Base-by-base conservation (phyloP, 768 basidiomycete genomes). In the Hypsizygus marmoreus region DNA sequence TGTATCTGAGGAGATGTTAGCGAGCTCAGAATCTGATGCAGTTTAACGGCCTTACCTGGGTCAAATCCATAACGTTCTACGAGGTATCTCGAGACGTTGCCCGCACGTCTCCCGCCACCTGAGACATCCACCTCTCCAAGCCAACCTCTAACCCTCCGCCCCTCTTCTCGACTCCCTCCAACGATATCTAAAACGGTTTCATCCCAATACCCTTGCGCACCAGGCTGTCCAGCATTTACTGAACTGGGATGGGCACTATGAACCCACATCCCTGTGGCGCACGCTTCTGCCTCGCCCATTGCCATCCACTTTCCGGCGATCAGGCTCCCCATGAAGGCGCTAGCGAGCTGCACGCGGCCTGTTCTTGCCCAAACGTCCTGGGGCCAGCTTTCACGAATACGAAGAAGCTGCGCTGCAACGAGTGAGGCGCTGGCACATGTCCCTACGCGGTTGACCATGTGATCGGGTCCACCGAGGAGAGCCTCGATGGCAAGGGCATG, bases 1-100 rank as follows among this genome's bases (percentile, higher is more conserved):
- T 1, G 86, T 80, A 50, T 91, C 89, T 86, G 54, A 26, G 40
- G 9, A 13, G 2, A 17, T 25, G 23, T 31, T 48, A 38, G 25
- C 29, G 17, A 23, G 17, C 4, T 28, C 8, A 40, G n/a, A 17
- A 30, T 36, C 30, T 61, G 62, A 9, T 36, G 29, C 0, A 7
- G 32, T 19, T 36, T 17, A 6, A 3, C 23, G 31, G 33, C 48
- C 69, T 14, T 49, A 88, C 86, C 87, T 52, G 82, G 68, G 50
- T 88, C 87, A 51, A 94, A 90, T 5, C 88, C 87, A 62, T 83
- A 92, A 40, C 90, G 77, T 35, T 91, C 88, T 23, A 82, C 82
- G 31, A 91, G 74, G 58, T 91, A 92, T 58, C 82, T 72, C 2
- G 86, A 82, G 16, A 91, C 71, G 47, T 75, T 82, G 6, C 86